Evolutionary conservation across 2,329 filamentous ascomycete species (phyloP), one percentile per base, ranked within the genome.

Genomic region (Hymenoscyphus occultus): DNA sequence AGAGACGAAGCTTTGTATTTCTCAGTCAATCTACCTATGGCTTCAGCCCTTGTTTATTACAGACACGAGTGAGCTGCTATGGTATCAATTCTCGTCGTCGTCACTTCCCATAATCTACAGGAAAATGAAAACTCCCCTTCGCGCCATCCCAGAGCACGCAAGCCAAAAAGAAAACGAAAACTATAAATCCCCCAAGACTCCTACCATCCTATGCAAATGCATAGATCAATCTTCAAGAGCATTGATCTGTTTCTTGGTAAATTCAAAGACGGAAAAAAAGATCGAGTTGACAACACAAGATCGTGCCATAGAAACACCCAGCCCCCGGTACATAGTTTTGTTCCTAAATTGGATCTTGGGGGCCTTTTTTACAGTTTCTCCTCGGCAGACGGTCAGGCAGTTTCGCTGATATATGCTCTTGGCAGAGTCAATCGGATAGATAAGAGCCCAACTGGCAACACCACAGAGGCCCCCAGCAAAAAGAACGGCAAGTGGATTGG

Each of bases 261-360:
- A 88, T 78, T 96, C 92, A 75, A 95, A 96, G 48, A 88, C 90
- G 56, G 90, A 93, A 79, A 96, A 96, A 82, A 96, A 96, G 72
- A 96, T 90, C 70, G 91, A 91, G 76, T 96, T 96, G 71, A 95
- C 88, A 61, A 92, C 82, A 72, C 90, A 93, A 13, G 91, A 93
- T 64, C 92, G 87, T 70, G 86, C 84, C 87, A 95, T 93, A 45
- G 90, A 93, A 32, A 95, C 91, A 28, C 88, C 90, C 2, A 96
- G 82, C 39, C 91, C 92, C 71, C 91, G 87, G 78, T 95, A 96
- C 86, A 93, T 93, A 68, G 89, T 85, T 62, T 82, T 82, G 73
- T 90, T 86, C 78, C 92, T 90, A 77, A 92, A 93, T 66, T 90
- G 83, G 65, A 95, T 92, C 76, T 89, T 90, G 10, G 91, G 90